Evolutionary conservation across 2,329 filamentous ascomycete species (phyloP), one percentile per base, ranked within the genome.

Genomic region (Cercospora sp.): DNA sequence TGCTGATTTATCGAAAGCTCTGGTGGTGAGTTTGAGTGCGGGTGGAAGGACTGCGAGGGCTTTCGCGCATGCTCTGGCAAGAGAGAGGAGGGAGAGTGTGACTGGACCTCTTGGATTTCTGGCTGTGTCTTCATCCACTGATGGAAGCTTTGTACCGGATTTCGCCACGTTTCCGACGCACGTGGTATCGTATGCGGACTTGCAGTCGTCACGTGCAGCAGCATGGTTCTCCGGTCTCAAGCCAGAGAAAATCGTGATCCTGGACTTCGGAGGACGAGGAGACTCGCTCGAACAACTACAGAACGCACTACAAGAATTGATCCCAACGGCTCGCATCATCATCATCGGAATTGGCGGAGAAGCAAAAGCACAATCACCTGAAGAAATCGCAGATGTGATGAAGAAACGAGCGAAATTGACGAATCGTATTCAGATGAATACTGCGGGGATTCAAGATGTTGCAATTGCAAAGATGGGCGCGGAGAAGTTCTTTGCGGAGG

Each of bases 351-450:
- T 74, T 10, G 72, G 69, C 20, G 57, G 28, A 23, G 64, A 67
- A 42, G 53, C 69, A 3, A 68, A 62, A 13, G 40, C 64, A 7
- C 26, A 60, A 10, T 31, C 70, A 23, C 53, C 48, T 8, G 40
- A 55, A 3, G 66, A 69, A 4, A 23, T 65, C 6, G 18, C 45
- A 13, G 33, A 12, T 3, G 20, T 60, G 28, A 13, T 63, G 7
- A 16, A 62, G 36, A 60, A 36, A 16, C 36, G 57, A 12, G 57
- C 45, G 5, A 45, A 33, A 3, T 36, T 70, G 36, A 31, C 62
- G 12, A 63, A 70, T 30, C 42, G 72, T 1, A 55, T 64, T 13
- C 72, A 72, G 63, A 73, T 73, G 71, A 72, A 72, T 28, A 71
- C 69, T 3, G 67, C 66, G 3, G 61, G 65, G 2, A 62, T 71